Conservation (phyloP, 2,329 filamentous ascomycete species). For the Aspergillus brasiliensis region DNA sequence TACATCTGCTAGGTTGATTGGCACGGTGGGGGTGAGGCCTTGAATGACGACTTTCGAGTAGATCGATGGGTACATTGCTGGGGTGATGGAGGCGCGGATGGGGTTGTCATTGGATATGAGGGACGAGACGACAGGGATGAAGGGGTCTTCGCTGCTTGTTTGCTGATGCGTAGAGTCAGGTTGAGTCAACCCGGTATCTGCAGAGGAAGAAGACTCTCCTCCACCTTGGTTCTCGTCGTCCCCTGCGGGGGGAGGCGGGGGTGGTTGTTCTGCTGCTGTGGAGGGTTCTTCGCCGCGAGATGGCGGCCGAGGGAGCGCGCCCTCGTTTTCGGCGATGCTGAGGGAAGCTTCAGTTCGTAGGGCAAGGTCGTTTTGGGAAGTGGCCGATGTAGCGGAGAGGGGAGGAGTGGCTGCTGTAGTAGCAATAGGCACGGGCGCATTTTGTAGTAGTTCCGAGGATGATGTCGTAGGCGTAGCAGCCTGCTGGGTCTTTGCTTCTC, state of each 20-base stretch:
- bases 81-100: constrained; percentile 75
- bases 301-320: not conserved
- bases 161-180: constrained; percentile 11
- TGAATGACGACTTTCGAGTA: constrained; percentile 88
- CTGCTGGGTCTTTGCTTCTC: constrained; percentile 16
- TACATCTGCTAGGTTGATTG: constrained; percentile 83
- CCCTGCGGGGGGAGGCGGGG: constrained; percentile 28
- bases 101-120: constrained; percentile 73
- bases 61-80: constrained; percentile 74
- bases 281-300: constrained; percentile 24
- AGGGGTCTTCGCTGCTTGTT: constrained; percentile 46
- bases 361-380: constrained; percentile 15
- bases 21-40: constrained; percentile 77
- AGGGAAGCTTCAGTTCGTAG: constrained; percentile 25
- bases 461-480: not conserved
- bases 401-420: not conserved
- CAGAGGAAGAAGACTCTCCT: constrained; percentile 36
- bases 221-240: constrained; percentile 18
- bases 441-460: not conserved
- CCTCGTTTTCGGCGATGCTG: constrained; percentile 19
- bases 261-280: constrained; percentile 23
- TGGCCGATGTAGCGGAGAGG: constrained; percentile 4
- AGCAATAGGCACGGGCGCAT: constrained; percentile 2
- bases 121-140: constrained; percentile 73
- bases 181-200: constrained; percentile 25